A percentile compares a stretch with the other conserved stretches of the same genome.
Evolutionary conservation across 2,329 filamentous ascomycete genomes (phyloP).

Genomic region (Lachnellula hyalina): DNA sequence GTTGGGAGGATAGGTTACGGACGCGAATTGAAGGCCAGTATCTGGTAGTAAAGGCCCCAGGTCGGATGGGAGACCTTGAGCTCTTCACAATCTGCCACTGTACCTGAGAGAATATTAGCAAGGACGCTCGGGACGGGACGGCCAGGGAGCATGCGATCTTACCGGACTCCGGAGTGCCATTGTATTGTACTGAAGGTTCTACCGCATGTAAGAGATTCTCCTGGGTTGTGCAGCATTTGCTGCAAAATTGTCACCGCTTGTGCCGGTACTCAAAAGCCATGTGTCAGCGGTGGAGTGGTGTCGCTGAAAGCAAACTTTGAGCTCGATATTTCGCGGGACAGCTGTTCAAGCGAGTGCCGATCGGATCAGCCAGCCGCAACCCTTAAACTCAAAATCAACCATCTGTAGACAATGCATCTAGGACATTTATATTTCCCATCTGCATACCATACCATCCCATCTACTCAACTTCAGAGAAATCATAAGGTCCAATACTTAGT

Average conservation of each 20-base stretch:
- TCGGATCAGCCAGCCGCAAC: not conserved
- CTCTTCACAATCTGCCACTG: conserved; percentile 7
- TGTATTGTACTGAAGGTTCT: conserved; percentile 7
- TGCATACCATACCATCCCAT: too few species aligned
- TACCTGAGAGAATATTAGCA: conserved; percentile 10
- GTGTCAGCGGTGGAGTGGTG: conserved; percentile 2
- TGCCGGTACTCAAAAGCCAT: conserved; percentile 25
- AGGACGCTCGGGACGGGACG: conserved; percentile 1
- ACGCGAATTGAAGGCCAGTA: not conserved
- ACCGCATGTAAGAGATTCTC: not conserved
- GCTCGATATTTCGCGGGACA: not conserved
- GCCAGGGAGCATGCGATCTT: conserved; percentile 12
- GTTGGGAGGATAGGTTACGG: not conserved
- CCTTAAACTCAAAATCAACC: not conserved
- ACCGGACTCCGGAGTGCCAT: conserved; percentile 26
- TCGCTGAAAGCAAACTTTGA: not conserved
- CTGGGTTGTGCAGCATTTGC: conserved; percentile 27
- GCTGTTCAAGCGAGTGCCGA: not conserved
- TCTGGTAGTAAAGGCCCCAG: not conserved
- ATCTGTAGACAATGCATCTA: not conserved
- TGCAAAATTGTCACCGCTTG: conserved; percentile 27
- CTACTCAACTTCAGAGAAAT: too few species aligned
- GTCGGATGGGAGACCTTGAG: not conserved
- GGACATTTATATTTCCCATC: too few species aligned
- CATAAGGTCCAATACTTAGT: too few species aligned